These are phyloP conservation scores for Penicillium egyptiacum DNA, from an alignment of 495 filamentous ascomycete species.

Conservation along the genomic window DNA sequence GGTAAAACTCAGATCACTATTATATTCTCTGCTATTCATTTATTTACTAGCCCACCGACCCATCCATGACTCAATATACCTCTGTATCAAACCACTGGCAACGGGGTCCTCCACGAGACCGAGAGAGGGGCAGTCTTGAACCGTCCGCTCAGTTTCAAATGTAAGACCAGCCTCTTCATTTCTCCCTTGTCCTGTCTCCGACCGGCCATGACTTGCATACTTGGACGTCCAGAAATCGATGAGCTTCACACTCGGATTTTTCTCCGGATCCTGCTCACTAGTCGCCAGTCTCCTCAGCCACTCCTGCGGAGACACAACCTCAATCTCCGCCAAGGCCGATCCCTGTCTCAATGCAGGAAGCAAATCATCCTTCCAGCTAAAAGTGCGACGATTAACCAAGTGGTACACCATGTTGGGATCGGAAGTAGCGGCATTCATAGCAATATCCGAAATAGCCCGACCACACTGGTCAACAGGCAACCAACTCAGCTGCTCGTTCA, in stretches of 20 bases:
- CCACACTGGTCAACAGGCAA: slow-evolving; percentile 41
- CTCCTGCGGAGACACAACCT: slow-evolving; percentile 41
- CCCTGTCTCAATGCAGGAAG: slow-evolving; percentile 47
- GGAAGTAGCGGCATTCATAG: background rate
- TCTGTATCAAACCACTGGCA: slow-evolving; percentile 20
- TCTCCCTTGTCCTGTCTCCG: background rate
- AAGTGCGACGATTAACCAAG: slow-evolving; percentile 49
- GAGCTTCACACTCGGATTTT: slow-evolving; percentile 61
- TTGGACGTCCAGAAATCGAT: slow-evolving; percentile 51
- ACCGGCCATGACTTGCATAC: slow-evolving; percentile 15
- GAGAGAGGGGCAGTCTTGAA: slow-evolving; percentile 23
- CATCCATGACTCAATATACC: slow-evolving; percentile 31
- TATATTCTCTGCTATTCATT: background rate
- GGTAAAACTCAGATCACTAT: background rate
- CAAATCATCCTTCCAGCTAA: slow-evolving; percentile 54
- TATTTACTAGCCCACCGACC: slow-evolving; percentile 17
- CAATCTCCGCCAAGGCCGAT: slow-evolving; percentile 43
- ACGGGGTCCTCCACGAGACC: slow-evolving; percentile 23
- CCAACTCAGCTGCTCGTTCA: slow-evolving; percentile 58
- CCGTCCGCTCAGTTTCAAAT: slow-evolving; percentile 24
- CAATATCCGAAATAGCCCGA: slow-evolving; percentile 29
- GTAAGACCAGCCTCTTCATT: slow-evolving; percentile 9
- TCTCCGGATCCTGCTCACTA: slow-evolving; percentile 48
- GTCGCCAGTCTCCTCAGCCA: slow-evolving; percentile 52
- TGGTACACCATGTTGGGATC: slow-evolving; percentile 49